Evolutionary conservation across 1,284 basidiomycete genomes (phyloP).

Genomic region (Prillingera fragicola): DNA sequence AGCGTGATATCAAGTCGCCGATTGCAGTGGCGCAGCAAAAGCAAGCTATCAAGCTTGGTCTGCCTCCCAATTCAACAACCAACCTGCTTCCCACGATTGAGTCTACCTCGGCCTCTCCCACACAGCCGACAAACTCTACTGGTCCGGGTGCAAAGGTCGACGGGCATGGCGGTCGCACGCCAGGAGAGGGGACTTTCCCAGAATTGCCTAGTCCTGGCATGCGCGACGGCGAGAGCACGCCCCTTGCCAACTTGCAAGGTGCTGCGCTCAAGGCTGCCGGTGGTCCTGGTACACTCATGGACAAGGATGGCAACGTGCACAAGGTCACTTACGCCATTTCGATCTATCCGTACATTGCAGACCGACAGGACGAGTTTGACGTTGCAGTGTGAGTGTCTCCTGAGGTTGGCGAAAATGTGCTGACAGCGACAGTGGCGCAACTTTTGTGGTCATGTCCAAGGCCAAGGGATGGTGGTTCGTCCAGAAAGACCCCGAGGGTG

Average conservation of each 20-base stretch:
- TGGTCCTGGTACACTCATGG: constrained; percentile 26
- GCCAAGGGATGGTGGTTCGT: constrained; percentile 99
- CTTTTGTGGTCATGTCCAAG: constrained; percentile 87
- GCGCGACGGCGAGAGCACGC: constrained; percentile 4
- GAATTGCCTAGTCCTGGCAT: constrained; percentile 43
- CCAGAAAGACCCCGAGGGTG: constrained; percentile 81
- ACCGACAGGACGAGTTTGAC: constrained; percentile 96
- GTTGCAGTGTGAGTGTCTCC: constrained; percentile 73
- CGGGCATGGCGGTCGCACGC: constrained; percentile 17
- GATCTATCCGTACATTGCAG: constrained; percentile 73
- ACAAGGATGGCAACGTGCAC: constrained; percentile 37
- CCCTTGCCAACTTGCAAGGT: no score
- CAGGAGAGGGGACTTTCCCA: constrained; percentile 33
- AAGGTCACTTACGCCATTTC: constrained; percentile 50
- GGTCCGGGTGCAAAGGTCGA: neutral
- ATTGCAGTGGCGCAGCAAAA: constrained; percentile 92
- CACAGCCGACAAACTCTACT: constrained; percentile 15
- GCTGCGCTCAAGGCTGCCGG: constrained; percentile 1
- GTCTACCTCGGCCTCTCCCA: constrained; percentile 30
- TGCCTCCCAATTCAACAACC: constrained; percentile 27
- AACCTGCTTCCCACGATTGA: constrained; percentile 35
- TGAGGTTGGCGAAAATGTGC: neutral
- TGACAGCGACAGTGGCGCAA: constrained; percentile 60
- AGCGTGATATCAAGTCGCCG: constrained; percentile 83
- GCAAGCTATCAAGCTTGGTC: constrained; percentile 56